Base-by-base conservation (phyloP, 2,329 filamentous ascomycete species). In the Epichloe scottii region DNA sequence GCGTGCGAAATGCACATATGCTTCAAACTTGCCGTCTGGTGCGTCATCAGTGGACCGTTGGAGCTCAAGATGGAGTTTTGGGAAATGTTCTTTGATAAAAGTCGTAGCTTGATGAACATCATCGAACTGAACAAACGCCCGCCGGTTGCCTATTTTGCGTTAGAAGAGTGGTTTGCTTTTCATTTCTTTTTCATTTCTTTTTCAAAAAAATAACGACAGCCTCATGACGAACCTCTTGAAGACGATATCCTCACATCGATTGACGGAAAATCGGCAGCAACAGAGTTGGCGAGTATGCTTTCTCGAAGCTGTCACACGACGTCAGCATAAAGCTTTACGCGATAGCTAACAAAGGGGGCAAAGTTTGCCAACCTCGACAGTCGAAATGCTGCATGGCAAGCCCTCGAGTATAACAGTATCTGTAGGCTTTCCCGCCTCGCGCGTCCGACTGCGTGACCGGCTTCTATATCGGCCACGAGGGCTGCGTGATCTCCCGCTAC, bases 391-490 rank as follows among this genome's bases (percentile, higher is more conserved):
- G 52, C 66, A 61, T 34, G 75, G 73, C 51, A 80, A 58, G 50
- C 76, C 75, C 58, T 81, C 77, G 42, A 81, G 65, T 49, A 80
- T 77, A 48, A 80, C 67, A 35, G 73, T 77, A 54, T 75, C 69
- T 55, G 68, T 75, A 34, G 74, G 73, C 52, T 58, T 60, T 46
- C 70, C 69, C 30, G 68, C 66, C 45, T 69, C 67, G 46, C 62
- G 63, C 35, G 56, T 62, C 35, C 62, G 68, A 51, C 65, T 69
- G 26, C 57, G 60, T 30, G 67, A 69, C 10, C 61, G 60, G 51
- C 64, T 66, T 40, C 63, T 63, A 39, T 59, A 55, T 38, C 59
- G 55, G 45, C 55, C 54, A 30, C 60, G 58, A 2, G 58, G 61
- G 7, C 64, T 66, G 37, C 58, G 57, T 5, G 62, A 62, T 46